Base-by-base conservation (phyloP, 192 early-diverging fungal genomes). In the Mycoemilia scoparia region DNA sequence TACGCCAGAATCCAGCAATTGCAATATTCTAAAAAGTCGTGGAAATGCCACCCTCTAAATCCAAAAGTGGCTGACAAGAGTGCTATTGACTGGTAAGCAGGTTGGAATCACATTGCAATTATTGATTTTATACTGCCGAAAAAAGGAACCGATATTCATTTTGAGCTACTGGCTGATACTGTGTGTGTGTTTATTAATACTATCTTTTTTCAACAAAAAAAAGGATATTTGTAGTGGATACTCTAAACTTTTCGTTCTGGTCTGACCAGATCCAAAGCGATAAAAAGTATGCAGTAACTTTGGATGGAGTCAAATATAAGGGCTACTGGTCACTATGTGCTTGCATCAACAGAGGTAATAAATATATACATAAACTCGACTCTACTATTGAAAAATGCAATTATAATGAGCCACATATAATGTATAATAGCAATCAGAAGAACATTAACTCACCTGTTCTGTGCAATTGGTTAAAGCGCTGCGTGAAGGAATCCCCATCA, bases 191-290 rank as follows among this genome's bases (percentile, higher is more conserved):
- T 18, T 21, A 26, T 34, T n/a, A 9, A 20, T n/a, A 3, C 3
- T 3, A 12, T 29, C 32, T 66, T n/a, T n/a, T n/a, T n/a, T n/a
- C n/a, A n/a, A n/a, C n/a, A n/a, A n/a, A n/a, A n/a, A n/a, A n/a
- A n/a, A n/a, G 76, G 76, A 85, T 88, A 16, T 88, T 88, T 30
- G 37, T 88, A 4, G 68, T 83, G 1, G 84, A 88, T 47, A 45
- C 74, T 10, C 62, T 84, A 14, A 88, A 88, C 49, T 88, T 85
- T 49, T 85, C 80, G 15, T 88, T 88, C 46, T 88, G 82, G 82
- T 57, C 69, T 6, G 57, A 73, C 38, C 52, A 50, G 10, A 39
- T 54, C 7, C 37, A 41, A 1, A 38, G 57, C 5, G 53, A 57
- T 2, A 46, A 67, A 13, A 66, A 67, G 24, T 82, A 72, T 49